phyloP scores from a whole-genome alignment of 305 asterid genomes.

The Solanum chacoense region DNA sequence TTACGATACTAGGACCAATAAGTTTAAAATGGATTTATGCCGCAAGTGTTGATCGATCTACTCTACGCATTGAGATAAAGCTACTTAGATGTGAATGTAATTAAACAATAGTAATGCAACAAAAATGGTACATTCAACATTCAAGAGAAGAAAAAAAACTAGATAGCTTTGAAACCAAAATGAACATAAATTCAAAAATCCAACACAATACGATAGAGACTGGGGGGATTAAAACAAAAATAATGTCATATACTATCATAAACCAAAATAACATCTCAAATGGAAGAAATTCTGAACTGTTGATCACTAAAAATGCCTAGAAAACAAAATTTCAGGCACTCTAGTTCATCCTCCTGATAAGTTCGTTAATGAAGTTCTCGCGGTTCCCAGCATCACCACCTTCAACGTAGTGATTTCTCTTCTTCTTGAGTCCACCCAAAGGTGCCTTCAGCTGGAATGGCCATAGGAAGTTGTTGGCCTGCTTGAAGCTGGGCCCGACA shows the following conservation, averaged over 20 bases:
- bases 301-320: not conserved
- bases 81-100: not conserved
- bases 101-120: not conserved
- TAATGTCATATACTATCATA: not conserved
- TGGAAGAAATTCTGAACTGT: not conserved
- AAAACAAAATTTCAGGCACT: not conserved
- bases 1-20: not conserved
- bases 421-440: slow-evolving; percentile 50
- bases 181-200: not conserved
- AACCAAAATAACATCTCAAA: not conserved
- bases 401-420: slow-evolving; percentile 57
- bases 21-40: not conserved
- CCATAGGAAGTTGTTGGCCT: slow-evolving; percentile 71
- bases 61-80: not conserved
- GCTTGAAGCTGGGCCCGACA: slow-evolving; percentile 67
- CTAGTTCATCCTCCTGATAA: slow-evolving; percentile 49
- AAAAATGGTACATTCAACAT: not conserved
- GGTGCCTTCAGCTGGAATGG: slow-evolving; percentile 61
- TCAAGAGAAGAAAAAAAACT: not conserved
- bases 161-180: not conserved
- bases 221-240: not conserved
- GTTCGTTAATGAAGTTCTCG: slow-evolving; percentile 43
- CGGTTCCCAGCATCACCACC: slow-evolving; percentile 66
- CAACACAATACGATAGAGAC: not conserved
- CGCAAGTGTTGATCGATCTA: not conserved